Evolutionary conservation across 2,329 filamentous ascomycete genomes (phyloP).

Genomic region (Aureobasidium lini): DNA sequence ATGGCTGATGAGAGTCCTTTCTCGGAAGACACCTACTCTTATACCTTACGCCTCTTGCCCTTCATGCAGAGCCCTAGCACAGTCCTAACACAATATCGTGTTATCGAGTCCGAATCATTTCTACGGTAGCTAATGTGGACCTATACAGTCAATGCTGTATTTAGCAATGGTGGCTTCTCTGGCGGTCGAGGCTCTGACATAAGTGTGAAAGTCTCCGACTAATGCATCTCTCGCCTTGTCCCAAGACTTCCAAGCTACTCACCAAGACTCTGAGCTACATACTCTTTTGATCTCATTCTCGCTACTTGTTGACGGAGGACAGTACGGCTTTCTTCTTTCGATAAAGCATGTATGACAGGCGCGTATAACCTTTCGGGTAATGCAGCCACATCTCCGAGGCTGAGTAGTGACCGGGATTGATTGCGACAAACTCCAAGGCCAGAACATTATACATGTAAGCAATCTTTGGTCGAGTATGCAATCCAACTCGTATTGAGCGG

Average conservation of each 20-base stretch:
- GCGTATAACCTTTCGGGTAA: neutral
- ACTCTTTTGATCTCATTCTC: no score
- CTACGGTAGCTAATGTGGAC: neutral
- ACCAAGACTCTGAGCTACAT: no score
- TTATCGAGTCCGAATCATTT: neutral
- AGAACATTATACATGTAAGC: neutral
- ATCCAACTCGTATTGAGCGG: neutral
- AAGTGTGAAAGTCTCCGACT: neutral
- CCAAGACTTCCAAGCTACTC: no score
- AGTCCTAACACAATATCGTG: neutral
- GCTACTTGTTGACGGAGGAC: neutral
- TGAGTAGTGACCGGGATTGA: neutral
- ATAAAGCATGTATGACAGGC: neutral
- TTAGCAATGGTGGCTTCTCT: neutral
- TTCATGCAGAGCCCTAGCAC: no score
- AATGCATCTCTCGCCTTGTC: neutral
- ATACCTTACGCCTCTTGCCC: neutral
- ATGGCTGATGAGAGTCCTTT: neutral
- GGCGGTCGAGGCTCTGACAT: neutral
- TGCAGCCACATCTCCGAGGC: neutral
- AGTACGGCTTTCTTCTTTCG: neutral
- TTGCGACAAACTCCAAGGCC: neutral
- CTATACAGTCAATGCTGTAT: neutral
- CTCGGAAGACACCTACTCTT: neutral
- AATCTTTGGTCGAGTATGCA: neutral